Evolutionary conservation across 257 asterid genomes (phyloP).

Genomic region (Cinchona pubescens): DNA sequence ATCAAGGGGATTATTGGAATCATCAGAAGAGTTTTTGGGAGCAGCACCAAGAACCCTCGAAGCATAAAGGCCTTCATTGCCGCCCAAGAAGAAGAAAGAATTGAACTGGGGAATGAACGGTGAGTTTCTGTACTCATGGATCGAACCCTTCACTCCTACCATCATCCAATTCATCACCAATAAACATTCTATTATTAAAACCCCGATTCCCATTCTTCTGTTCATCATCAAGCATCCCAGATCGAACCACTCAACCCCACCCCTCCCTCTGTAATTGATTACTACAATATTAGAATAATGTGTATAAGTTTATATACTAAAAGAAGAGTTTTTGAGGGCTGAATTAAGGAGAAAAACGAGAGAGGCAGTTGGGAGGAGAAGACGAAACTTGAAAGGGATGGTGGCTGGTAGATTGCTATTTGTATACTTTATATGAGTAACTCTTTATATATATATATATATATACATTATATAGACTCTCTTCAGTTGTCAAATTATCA

Average conservation of each 20-base stretch:
- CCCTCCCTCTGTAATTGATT: neutral
- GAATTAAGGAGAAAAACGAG: neutral
- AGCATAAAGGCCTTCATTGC: conserved; percentile 96
- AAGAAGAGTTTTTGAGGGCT: neutral
- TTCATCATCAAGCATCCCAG: conserved; percentile 29
- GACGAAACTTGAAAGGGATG: conserved; percentile 32
- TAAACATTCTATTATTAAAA: conserved; percentile 36
- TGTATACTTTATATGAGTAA: too few relatives aligned
- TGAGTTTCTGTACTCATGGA: conserved; percentile 87
- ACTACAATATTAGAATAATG: too few relatives aligned
- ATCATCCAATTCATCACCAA: conserved; percentile 25
- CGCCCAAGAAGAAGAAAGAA: conserved; percentile 92
- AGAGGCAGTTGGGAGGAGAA: conserved; percentile 10
- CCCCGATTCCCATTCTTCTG: conserved; percentile 26
- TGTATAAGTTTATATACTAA: neutral
- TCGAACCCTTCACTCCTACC: conserved; percentile 66
- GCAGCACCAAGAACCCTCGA: conserved; percentile 49
- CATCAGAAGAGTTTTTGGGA: conserved; percentile 41
- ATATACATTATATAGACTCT: too few relatives aligned
- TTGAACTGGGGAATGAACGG: conserved; percentile 80
- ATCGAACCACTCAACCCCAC: conserved; percentile 19
- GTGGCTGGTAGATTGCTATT: neutral
- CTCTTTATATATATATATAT: too few relatives aligned
- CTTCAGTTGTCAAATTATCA: too few relatives aligned
- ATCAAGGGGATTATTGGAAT: conserved; percentile 59